Base-by-base conservation (phyloP, 1,139 yeast species). In the Lodderomyces elongisporus region DNA sequence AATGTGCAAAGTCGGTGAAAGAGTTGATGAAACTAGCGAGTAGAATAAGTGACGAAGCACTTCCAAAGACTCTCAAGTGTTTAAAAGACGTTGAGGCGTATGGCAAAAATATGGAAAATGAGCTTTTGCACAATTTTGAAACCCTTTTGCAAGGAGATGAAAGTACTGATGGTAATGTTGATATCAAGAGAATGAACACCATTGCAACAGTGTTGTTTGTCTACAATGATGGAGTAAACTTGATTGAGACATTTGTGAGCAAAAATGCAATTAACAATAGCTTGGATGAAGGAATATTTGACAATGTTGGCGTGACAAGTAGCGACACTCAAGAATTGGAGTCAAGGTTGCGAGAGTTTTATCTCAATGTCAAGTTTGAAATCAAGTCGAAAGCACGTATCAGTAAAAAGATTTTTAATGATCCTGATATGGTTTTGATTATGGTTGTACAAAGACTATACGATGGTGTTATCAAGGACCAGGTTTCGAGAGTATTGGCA, bases 211-310 rank as follows among this genome's bases (percentile, higher is more conserved):
- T 88, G n/a, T 63, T 89, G 34, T 73, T 79, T 35, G 85, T 79
- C 39, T 89, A 80, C 59, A 89, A 91, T 49, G 93, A 89, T 8
- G 96, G 96, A 7, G 70, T 77, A 4, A 79, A 81, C 39, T 93
- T 88, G 9, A 82, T 87, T 10, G 88, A 82, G 51, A 76, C 84
- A 34, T 89, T 85, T 58, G 87, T 88, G 28, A 80, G 79, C 50
- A 88, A 84, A 51, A 88, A 84, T 52, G 85, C 79, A 39, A 75
- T 83, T 40, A 34, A 12, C 8, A 53, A 49, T 17, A 53, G 54
- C 14, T 62, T 54, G 16, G 59, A 51, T 9, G 66, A 65, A 28
- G 37, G 40, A 18, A 51, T 62, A 9, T 49, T 7, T 7, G 26
- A 24, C 14, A 7, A n/a, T 10, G 26, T 10, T 6, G 14, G 7